Base-by-base conservation (phyloP, 257 asterid species). In the Striga asiatica region DNA sequence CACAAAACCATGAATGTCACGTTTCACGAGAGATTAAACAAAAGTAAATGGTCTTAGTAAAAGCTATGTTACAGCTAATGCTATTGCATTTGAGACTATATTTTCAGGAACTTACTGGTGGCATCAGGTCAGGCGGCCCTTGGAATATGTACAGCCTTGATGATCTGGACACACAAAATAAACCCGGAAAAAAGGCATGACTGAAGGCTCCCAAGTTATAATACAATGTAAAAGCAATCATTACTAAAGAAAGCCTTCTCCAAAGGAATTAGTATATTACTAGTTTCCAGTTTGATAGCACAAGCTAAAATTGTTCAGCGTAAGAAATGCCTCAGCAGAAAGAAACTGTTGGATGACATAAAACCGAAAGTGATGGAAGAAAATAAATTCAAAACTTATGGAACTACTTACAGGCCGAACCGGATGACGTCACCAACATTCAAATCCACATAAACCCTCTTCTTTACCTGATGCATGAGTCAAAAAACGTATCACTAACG, bases 81-180 rank as follows among this genome's bases (percentile, higher is more conserved):
- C 1, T 42, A 28, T 50, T 16, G 52, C 12, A 56, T 31, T 24
- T 38, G 50, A 51, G 41, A 42, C 23, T 25, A 42, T 51, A 58
- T 24, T 63, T 27, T 12, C 19, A 66, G 47, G 45, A 56, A 54
- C 89, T 78, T 78, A 91, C 98, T 49, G 74, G 84, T 8, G 82
- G 95, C 98, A 91, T 91, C 85, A 91, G 72, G 41, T 83, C 97
- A 32, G 77, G 25, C 50, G 98, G 98, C 17, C 98, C 97, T 82
- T 87, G 94, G 43, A 91, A 84, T 70, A 91, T 76, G 67, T 87
- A 91, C 50, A 91, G 72, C 76, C 98, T 88, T 27, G 98, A 74
- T 23, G 98, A 91, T 51, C 98, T 91, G 52, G 42, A 70, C 68
- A 52, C 23, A 64, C 63, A 32, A 29, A 32, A 53, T 22, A 41